phyloP scores from a whole-genome alignment of 768 basidiomycete genomes.

The Cantharellus anzutake region DNA sequence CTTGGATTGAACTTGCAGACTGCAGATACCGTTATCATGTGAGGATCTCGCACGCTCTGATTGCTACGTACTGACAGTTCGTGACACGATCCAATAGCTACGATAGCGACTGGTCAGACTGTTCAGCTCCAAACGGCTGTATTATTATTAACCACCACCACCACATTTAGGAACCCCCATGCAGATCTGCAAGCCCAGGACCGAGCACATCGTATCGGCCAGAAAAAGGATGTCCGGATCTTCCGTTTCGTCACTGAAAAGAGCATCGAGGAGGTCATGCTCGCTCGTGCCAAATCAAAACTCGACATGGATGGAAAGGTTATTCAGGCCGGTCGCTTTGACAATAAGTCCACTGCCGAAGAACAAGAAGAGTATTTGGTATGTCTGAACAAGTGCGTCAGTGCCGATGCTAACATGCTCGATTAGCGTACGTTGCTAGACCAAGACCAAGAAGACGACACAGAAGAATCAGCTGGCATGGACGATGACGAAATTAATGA shows the following conservation, averaged over 20 bases:
- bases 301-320: slow-evolving; percentile 98
- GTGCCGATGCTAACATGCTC: slow-evolving; percentile 6
- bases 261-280: slow-evolving; percentile 97
- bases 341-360: slow-evolving; percentile 94
- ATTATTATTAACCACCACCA: slow-evolving; percentile 19
- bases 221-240: slow-evolving; percentile 94
- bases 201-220: slow-evolving; percentile 98
- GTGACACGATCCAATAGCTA: slow-evolving; percentile 27
- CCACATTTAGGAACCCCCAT: slow-evolving; percentile 69
- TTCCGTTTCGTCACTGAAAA: slow-evolving; percentile 94
- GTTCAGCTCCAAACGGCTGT: neutral
- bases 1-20: slow-evolving; percentile 89
- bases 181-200: slow-evolving; percentile 99
- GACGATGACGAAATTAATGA: slow-evolving; percentile 91
- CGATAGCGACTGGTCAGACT: slow-evolving; percentile 48
- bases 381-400: neutral
- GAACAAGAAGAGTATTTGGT: slow-evolving; percentile 94
- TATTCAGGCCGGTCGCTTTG: slow-evolving; percentile 97
- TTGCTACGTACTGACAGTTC: neutral
- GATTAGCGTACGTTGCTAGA: slow-evolving; percentile 71
- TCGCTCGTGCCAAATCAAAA: slow-evolving; percentile 85
- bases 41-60: slow-evolving; percentile 15
- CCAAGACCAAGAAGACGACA: slow-evolving; percentile 78
- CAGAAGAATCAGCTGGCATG: slow-evolving; percentile 81
- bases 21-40: slow-evolving; percentile 93